A percentile compares a stretch with the other conserved stretches of the same genome.
phyloP scores from a whole-genome alignment of 768 basidiomycete genomes.

The Calocybe indica region DNA sequence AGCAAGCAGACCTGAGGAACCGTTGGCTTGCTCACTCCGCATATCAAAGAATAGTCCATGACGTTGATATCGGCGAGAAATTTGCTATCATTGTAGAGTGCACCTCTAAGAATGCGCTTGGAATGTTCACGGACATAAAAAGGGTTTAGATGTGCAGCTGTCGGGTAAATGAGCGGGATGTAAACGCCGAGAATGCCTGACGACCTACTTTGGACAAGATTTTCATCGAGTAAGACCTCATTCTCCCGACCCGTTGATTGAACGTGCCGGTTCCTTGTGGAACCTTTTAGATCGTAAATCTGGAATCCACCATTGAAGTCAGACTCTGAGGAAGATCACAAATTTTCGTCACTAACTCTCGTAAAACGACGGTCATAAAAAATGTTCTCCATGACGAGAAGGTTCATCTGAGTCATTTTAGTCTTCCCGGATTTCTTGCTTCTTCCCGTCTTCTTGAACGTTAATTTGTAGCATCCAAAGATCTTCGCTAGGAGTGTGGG shows the following conservation, averaged over 20 bases:
- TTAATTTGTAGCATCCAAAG: constrained; percentile 94
- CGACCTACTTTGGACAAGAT: constrained; percentile 79
- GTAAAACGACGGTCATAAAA: constrained; percentile 91
- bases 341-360: constrained; percentile 41
- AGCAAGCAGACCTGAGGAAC: not conserved
- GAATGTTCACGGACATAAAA: constrained; percentile 97
- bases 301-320: no score
- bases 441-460: constrained; percentile 76
- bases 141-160: constrained; percentile 81
- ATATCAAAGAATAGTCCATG: constrained; percentile 96
- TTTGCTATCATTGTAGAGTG: constrained; percentile 91
- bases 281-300: constrained; percentile 98
- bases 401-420: constrained; percentile 87
- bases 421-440: constrained; percentile 60
- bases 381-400: constrained; percentile 96
- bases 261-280: constrained; percentile 89
- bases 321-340: not conserved
- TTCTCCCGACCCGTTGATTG: constrained; percentile 86
- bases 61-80: constrained; percentile 93
- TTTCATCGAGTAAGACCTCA: constrained; percentile 94
- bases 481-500: constrained; percentile 95
- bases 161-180: constrained; percentile 3
- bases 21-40: constrained; percentile 43
- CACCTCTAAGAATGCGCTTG: constrained; percentile 85
- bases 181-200: not conserved